Percentiles rank a stretch among this genome's conserved stretches.
phyloP scores from a whole-genome alignment of 2,329 filamentous ascomycete species.

The Pseudogymnoascus sp. region DNA sequence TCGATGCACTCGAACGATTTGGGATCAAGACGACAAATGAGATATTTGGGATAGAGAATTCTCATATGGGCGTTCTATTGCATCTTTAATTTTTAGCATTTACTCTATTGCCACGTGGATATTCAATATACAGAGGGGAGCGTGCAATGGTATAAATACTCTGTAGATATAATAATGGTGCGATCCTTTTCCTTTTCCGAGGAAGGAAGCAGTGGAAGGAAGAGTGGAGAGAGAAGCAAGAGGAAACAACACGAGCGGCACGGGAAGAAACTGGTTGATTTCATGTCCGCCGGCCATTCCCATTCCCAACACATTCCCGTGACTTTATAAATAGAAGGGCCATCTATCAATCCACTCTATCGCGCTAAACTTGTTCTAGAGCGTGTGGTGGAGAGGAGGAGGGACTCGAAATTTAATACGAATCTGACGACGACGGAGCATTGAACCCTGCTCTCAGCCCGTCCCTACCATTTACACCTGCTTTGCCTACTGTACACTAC shows the following conservation, averaged over 20 bases:
- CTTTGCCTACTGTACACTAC: neutral
- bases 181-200: neutral
- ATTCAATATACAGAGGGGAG: neutral
- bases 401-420: slow-evolving; percentile 5
- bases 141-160: neutral
- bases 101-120: neutral
- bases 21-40: neutral
- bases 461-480: neutral
- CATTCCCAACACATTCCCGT: neutral
- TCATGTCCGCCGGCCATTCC: neutral
- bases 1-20: neutral
- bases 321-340: slow-evolving; percentile 4
- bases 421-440: neutral
- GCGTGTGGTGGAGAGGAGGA: slow-evolving; percentile 1
- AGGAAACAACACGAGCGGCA: neutral
- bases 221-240: neutral
- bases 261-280: neutral
- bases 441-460: slow-evolving; percentile 5
- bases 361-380: slow-evolving; percentile 4
- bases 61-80: neutral
- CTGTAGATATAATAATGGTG: neutral
- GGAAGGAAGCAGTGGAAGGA: neutral
- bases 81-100: no score
- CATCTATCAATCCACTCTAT: neutral
- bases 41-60: neutral